Percentiles rank a stretch among this genome's conserved stretches.
phyloP scores from a whole-genome alignment of 2,329 filamentous ascomycete species.

The Neofusicoccum ribis region DNA sequence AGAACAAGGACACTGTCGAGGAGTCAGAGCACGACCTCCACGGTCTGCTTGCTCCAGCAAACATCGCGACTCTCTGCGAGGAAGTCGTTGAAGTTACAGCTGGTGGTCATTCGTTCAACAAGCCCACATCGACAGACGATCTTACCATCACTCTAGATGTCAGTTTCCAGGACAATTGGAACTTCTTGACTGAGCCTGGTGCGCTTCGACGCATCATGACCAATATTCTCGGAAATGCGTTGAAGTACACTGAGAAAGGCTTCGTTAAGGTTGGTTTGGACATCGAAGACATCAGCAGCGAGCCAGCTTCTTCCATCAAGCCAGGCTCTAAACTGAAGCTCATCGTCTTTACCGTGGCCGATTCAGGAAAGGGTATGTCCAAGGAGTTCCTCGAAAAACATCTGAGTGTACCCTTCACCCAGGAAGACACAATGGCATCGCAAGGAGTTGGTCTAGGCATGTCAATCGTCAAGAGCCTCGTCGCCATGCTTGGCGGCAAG shows the following conservation, averaged over 20 bases:
- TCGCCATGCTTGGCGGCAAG: slow-evolving; percentile 38
- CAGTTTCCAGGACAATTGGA: slow-evolving; percentile 12
- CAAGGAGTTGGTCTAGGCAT: slow-evolving; percentile 40
- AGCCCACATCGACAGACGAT: slow-evolving; percentile 3
- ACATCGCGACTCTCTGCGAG: slow-evolving; percentile 13
- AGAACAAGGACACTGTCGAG: slow-evolving; percentile 6
- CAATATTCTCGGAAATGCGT: slow-evolving; percentile 42
- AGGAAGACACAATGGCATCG: slow-evolving; percentile 38
- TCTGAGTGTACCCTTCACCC: slow-evolving; percentile 41
- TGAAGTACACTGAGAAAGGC: slow-evolving; percentile 41
- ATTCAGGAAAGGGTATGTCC: slow-evolving; percentile 44
- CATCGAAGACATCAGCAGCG: slow-evolving; percentile 24
- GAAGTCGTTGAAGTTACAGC: slow-evolving; percentile 14
- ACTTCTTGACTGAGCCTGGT: slow-evolving; percentile 39
- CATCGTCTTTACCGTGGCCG: slow-evolving; percentile 34
- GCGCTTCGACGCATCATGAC: slow-evolving; percentile 33
- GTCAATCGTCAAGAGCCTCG: slow-evolving; percentile 42
- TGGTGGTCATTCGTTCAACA: slow-evolving; percentile 16
- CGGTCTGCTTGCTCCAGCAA: slow-evolving; percentile 2
- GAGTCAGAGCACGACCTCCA: slow-evolving; percentile 8
- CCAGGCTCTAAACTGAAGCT: slow-evolving; percentile 25
- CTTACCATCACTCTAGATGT: slow-evolving; percentile 15
- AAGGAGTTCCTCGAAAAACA: slow-evolving; percentile 39
- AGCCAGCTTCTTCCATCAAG: background rate
- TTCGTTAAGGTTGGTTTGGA: slow-evolving; percentile 40